Evolutionary conservation across 108 stramenopile species (phyloP).

Genomic region (Pseudonitzschia multiseries): DNA sequence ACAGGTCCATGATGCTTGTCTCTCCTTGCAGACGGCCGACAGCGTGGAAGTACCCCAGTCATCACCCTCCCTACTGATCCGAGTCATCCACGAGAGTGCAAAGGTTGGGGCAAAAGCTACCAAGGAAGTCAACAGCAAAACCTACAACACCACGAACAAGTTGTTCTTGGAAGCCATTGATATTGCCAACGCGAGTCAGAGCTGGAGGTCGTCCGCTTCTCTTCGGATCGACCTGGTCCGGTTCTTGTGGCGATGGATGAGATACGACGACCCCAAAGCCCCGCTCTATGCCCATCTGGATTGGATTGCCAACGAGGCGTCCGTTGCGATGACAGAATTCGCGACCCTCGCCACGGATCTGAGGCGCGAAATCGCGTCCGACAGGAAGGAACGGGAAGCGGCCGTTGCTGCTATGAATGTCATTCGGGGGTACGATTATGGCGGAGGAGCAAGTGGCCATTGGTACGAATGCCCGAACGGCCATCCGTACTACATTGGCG

Average conservation of each 20-base stretch:
- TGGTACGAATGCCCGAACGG: slow-evolving; percentile 65
- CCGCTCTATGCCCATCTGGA: slow-evolving; percentile 4
- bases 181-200: slow-evolving; percentile 16
- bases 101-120: slow-evolving; percentile 15
- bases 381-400: too few species aligned
- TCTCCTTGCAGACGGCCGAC: slow-evolving; percentile 3
- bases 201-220: neutral
- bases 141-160: neutral
- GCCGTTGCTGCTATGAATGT: neutral
- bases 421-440: slow-evolving; percentile 5
- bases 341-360: too few species aligned
- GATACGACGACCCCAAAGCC: neutral
- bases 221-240: slow-evolving; percentile 9
- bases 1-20: slow-evolving; percentile 44
- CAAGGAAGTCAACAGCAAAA: neutral
- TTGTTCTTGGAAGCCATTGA: slow-evolving; percentile 19
- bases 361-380: too few species aligned
- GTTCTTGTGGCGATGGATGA: neutral
- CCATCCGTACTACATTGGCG: slow-evolving; percentile 59
- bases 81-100: slow-evolving; percentile 18
- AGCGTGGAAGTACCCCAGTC: slow-evolving; percentile 22
- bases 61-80: slow-evolving; percentile 13
- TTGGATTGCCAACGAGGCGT: too few species aligned
- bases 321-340: too few species aligned
- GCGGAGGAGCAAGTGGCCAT: slow-evolving; percentile 35